phyloP scores from a whole-genome alignment of 305 asterid species.

The Solanum aculeatissimum region DNA sequence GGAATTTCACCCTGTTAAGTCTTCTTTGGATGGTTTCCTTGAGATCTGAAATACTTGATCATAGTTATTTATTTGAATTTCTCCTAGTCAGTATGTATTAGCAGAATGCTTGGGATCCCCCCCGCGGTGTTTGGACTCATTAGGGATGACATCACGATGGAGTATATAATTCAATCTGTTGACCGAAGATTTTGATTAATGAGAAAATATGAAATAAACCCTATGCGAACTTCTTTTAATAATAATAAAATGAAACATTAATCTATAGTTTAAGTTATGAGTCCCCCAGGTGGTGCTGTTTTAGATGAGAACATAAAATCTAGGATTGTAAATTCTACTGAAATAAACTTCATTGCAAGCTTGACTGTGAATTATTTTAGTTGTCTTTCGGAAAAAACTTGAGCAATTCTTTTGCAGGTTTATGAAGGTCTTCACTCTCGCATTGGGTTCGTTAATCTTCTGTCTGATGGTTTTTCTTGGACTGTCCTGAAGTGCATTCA shows the following conservation, averaged over 20 bases:
- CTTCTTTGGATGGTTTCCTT: not conserved
- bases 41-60: not conserved
- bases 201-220: not conserved
- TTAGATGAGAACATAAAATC: not conserved
- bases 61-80: not conserved
- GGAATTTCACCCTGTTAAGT: not conserved
- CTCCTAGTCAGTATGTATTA: not conserved
- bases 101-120: not conserved
- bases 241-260: not conserved
- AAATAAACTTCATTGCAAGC: not conserved
- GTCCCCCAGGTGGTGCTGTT: not conserved
- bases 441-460: slow-evolving; percentile 51
- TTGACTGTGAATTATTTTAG: not conserved
- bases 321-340: not conserved
- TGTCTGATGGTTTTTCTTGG: slow-evolving; percentile 71
- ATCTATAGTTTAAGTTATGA: not conserved
- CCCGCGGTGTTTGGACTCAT: no score
- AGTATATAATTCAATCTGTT: no score
- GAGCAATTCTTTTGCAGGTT: slow-evolving; percentile 39
- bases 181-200: not conserved
- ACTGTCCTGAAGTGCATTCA: slow-evolving; percentile 72
- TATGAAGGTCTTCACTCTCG: slow-evolving; percentile 61
- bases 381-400: not conserved
- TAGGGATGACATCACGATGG: no score
- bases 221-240: not conserved